These are phyloP conservation scores for Pogostemon cablin DNA, from an alignment of 257 asterid genomes.

Conservation along the genomic window DNA sequence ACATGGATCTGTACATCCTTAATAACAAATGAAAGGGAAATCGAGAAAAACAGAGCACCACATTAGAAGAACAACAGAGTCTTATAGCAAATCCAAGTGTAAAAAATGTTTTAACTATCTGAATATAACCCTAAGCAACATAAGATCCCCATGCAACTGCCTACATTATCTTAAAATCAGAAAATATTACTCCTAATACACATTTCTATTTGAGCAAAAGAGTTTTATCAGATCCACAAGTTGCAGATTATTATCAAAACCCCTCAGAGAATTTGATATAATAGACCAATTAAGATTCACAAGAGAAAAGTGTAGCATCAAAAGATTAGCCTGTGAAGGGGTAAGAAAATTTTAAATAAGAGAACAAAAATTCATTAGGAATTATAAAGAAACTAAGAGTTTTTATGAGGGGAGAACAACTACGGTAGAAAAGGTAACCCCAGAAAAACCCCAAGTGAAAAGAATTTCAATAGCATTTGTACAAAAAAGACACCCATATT, in stretches of 20 bases:
- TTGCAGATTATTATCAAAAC: slow-evolving; percentile 1
- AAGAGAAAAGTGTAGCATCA: background rate
- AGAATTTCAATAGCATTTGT: slow-evolving; percentile 33
- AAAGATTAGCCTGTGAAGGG: background rate
- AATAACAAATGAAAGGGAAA: background rate
- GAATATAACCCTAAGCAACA: background rate
- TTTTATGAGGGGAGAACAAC: no score
- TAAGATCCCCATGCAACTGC: slow-evolving; percentile 11
- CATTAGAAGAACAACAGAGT: background rate
- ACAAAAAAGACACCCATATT: slow-evolving; percentile 13
- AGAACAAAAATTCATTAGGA: background rate
- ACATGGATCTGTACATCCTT: background rate
- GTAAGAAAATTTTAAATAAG: background rate
- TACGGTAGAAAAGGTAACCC: slow-evolving; percentile 24
- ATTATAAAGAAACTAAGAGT: slow-evolving; percentile 8
- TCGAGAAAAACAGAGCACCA: background rate
- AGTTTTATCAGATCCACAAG: slow-evolving; percentile 17
- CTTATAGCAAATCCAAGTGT: slow-evolving; percentile 19
- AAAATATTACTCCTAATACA: background rate
- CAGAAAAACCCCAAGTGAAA: slow-evolving; percentile 35
- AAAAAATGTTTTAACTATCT: slow-evolving; percentile 16
- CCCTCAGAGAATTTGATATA: background rate
- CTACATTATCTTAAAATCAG: slow-evolving; percentile 4
- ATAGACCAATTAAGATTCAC: slow-evolving; percentile 1
- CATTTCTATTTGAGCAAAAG: background rate